These are phyloP conservation scores for Apiotrichum sp. DNA, from an alignment of 1,284 basidiomycete species.

Conservation along the genomic window DNA sequence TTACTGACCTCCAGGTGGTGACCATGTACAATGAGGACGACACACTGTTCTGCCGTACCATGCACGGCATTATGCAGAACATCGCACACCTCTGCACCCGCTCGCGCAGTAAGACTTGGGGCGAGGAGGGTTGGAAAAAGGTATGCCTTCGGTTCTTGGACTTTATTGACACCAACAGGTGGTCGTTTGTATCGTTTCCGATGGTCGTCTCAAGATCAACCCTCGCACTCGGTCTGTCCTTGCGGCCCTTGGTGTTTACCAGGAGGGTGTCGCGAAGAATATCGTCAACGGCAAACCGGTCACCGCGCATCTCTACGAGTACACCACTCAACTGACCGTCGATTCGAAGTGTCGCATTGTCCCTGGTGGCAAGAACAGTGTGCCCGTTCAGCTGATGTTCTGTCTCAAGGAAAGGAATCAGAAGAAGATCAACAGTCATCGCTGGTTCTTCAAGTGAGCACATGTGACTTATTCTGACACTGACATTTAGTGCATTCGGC, in stretches of 20 bases:
- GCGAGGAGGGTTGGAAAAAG: constrained; percentile 96
- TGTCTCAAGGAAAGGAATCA: constrained; percentile 84
- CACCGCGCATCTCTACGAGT: constrained; percentile 68
- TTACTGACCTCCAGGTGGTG: constrained; percentile 49
- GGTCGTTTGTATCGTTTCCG: constrained; percentile 59
- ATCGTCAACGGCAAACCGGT: constrained; percentile 79
- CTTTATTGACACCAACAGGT: constrained; percentile 26
- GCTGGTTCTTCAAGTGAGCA: constrained; percentile 73
- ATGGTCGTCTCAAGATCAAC: constrained; percentile 80
- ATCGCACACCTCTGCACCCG: constrained; percentile 42
- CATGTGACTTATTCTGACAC: constrained; percentile 2
- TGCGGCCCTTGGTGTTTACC: constrained; percentile 79
- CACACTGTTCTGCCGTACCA: constrained; percentile 70
- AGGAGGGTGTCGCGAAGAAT: constrained; percentile 87
- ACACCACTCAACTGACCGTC: constrained; percentile 81
- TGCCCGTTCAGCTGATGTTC: constrained; percentile 89
- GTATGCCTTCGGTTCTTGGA: constrained; percentile 41
- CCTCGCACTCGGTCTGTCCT: constrained; percentile 74
- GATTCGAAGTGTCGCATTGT: constrained; percentile 74
- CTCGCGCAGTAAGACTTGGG: constrained; percentile 76
- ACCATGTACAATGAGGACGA: constrained; percentile 79
- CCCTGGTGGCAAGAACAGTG: constrained; percentile 58
- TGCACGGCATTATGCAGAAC: constrained; percentile 90
- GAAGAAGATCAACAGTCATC: constrained; percentile 71
- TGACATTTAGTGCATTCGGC: constrained; percentile 49